phyloP scores from a whole-genome alignment of 1,139 yeast genomes.

The Kurtzmaniella quercitrusa region DNA sequence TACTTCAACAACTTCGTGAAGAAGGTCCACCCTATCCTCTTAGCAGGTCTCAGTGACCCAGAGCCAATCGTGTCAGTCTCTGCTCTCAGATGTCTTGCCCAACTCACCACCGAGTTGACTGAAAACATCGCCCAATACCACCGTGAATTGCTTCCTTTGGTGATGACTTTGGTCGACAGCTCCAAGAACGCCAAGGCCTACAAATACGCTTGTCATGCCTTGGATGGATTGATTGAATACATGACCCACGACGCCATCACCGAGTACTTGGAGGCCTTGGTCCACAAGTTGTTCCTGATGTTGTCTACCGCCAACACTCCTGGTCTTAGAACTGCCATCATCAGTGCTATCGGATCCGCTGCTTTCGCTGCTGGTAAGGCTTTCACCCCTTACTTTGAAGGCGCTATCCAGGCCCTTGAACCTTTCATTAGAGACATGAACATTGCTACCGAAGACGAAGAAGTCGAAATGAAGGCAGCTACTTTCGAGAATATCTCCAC shows the following conservation, averaged over 20 bases:
- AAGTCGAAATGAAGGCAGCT: slow-evolving; percentile 81
- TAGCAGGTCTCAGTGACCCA: slow-evolving; percentile 75
- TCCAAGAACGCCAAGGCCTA: slow-evolving; percentile 82
- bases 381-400: slow-evolving; percentile 79
- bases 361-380: slow-evolving; percentile 93
- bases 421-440: slow-evolving; percentile 61
- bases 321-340: slow-evolving; percentile 79
- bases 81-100: slow-evolving; percentile 77
- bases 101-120: slow-evolving; percentile 79
- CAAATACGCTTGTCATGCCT: slow-evolving; percentile 85
- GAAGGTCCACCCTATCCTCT: slow-evolving; percentile 60
- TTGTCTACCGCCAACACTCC: slow-evolving; percentile 63
- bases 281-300: slow-evolving; percentile 85
- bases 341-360: slow-evolving; percentile 94
- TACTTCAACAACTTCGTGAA: slow-evolving; percentile 72
- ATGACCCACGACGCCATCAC: slow-evolving; percentile 84
- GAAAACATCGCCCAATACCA: slow-evolving; percentile 82
- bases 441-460: slow-evolving; percentile 63
- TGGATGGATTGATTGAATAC: slow-evolving; percentile 89
- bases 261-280: slow-evolving; percentile 78
- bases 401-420: slow-evolving; percentile 75
- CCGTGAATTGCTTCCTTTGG: slow-evolving; percentile 76
- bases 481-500: slow-evolving; percentile 93
- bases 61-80: slow-evolving; percentile 78
- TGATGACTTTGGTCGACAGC: slow-evolving; percentile 80